A percentile compares a stretch with the other conserved stretches of the same genome.
These are phyloP conservation scores for Solanum chaucha DNA, from an alignment of 257 asterid species.

Conservation along the genomic window DNA sequence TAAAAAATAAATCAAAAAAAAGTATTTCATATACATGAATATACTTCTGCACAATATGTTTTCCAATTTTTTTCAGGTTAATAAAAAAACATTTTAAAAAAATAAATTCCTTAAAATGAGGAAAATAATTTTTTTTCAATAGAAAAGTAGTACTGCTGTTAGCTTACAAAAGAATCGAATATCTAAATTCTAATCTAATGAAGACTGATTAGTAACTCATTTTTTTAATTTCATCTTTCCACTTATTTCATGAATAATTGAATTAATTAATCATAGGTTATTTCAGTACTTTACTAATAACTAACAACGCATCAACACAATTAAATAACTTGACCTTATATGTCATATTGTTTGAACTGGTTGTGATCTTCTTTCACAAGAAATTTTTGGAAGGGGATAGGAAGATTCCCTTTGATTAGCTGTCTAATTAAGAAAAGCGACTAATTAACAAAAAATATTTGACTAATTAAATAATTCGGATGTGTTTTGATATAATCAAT, in stretches of 20 bases:
- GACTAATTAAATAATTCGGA: background rate
- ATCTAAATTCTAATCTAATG: background rate
- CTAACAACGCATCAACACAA: background rate
- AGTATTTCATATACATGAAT: too few species aligned
- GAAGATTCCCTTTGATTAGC: background rate
- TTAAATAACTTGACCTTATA: background rate
- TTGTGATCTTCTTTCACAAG: background rate
- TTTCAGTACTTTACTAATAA: background rate
- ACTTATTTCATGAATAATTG: background rate
- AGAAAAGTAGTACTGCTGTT: too few species aligned
- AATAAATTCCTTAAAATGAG: too few species aligned
- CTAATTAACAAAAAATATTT: background rate
- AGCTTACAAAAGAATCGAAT: too few species aligned
- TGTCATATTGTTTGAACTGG: background rate
- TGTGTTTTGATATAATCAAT: background rate
- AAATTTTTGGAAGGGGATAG: background rate
- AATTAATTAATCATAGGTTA: background rate
- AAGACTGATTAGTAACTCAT: background rate
- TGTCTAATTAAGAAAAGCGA: background rate
- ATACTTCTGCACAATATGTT: too few species aligned
- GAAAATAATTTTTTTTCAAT: too few species aligned
- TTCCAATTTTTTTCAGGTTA: too few species aligned
- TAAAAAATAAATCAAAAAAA: too few species aligned
- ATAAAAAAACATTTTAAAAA: too few species aligned
- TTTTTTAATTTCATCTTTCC: background rate